These are phyloP conservation scores for Pelagophyceae sp. DNA, from an alignment of 352 stramenopile species.

Conservation along the genomic window DNA sequence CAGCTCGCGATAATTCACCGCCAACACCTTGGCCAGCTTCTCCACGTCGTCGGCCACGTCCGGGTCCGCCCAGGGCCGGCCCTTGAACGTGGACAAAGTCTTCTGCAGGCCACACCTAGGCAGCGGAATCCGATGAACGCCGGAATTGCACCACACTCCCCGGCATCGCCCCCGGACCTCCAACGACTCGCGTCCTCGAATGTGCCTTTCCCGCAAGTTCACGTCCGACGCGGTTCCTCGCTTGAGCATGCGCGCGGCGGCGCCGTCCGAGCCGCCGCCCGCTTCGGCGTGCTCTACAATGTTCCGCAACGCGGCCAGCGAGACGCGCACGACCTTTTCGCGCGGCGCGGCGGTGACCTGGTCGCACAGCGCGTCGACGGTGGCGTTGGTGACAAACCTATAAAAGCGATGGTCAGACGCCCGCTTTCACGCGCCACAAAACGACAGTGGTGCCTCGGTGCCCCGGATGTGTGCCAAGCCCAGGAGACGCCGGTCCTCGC, in stretches of 20 bases:
- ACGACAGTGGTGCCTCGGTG: conserved; percentile 2
- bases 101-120: conserved; percentile 87
- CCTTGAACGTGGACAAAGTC: conserved; percentile 78
- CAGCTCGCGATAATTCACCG: conserved; percentile 60
- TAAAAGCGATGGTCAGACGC: conserved; percentile 13
- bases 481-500: too few species aligned
- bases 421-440: conserved; percentile 22
- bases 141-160: too few species aligned
- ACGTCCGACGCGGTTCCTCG: too few species aligned
- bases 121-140: too few species aligned
- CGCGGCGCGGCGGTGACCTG: conserved; percentile 77
- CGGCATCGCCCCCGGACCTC: too few species aligned
- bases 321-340: conserved; percentile 92
- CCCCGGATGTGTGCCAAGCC: conserved; percentile 1
- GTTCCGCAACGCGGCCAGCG: conserved; percentile 77
- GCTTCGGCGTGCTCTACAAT: conserved; percentile 31
- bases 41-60: conserved; percentile 70
- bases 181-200: too few species aligned
- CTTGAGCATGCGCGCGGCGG: conserved; percentile 3
- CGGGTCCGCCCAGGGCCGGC: conserved; percentile 82
- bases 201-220: too few species aligned
- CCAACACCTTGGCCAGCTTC: conserved; percentile 44
- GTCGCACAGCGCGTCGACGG: conserved; percentile 50
- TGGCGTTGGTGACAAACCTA: conserved; percentile 31
- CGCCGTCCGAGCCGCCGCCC: background rate